Base-by-base conservation (phyloP, 139 green algal genomes). In the Zygnema cylindricum region DNA sequence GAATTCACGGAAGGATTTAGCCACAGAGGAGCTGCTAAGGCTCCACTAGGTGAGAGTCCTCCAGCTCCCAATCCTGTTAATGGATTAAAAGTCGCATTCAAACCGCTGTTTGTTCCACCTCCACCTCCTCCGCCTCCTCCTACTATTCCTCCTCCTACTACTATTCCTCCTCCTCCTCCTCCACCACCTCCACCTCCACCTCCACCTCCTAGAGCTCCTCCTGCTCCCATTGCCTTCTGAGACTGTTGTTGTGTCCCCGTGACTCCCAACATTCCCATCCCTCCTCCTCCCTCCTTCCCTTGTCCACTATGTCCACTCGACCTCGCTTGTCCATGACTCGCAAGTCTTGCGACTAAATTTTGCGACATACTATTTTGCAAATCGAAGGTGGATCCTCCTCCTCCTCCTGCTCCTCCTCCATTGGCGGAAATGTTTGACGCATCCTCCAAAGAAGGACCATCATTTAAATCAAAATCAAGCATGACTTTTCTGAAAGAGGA, bases 391-490 rank as follows among this genome's bases (percentile, higher is more conserved):
- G 49, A 16, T 16, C 49, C 16, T 63, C 7, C 7, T 25, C 49
- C 49, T n/a, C n/a, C n/a, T n/a, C n/a, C n/a, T n/a, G n/a, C 16
- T 63, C 7, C 7, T 25, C 49, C 49, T 16, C 49, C 49, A 7
- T 25, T 25, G 16, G 7, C 16, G 16, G 49, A 63, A 63, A 16
- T 7, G 16, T 7, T 16, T 25, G 49, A 63, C 16, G 71, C 77
- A 7, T 84, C 77, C 2, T 39, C 77, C 33, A 39, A 35, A 49
- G 77, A 43, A 7, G 77, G 77, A 16, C 77, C 77, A 55, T 84
- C 77, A 33, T 84, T 84, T 32, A 84, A 33, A 33, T 84, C 77
- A 38, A 84, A 84, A 33, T 84, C 77, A 55, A 2, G 77, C 77
- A 84, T 63, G 22, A 69, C 38, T 54, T 63, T 55, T 39, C 40